Evolutionary conservation across 768 basidiomycete species (phyloP).

Genomic region (Suillus placidus): DNA sequence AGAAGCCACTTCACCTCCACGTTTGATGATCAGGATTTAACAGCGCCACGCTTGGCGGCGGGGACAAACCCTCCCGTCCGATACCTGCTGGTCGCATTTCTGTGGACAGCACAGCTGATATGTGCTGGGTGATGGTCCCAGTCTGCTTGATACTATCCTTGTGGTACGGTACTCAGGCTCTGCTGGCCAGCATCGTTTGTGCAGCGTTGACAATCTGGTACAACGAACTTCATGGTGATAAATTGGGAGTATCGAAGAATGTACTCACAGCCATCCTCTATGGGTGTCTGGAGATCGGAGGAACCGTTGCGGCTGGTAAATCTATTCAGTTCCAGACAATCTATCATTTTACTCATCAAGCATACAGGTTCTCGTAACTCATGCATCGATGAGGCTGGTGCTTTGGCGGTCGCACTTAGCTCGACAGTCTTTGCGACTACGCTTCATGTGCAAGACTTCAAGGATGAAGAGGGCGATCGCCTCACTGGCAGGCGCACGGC

Average conservation of each 20-base stretch:
- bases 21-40: too few species aligned
- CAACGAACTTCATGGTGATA: slow-evolving; percentile 38
- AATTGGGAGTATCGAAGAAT: slow-evolving; percentile 43
- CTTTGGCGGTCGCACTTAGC: slow-evolving; percentile 38
- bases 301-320: slow-evolving; percentile 42
- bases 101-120: slow-evolving; percentile 28
- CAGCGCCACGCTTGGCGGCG: too few species aligned
- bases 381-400: slow-evolving; percentile 25
- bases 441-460: slow-evolving; percentile 52
- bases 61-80: slow-evolving; percentile 43
- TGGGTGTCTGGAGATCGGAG: slow-evolving; percentile 39
- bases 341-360: slow-evolving; percentile 18
- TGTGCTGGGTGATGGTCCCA: slow-evolving; percentile 39
- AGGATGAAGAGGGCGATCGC: slow-evolving; percentile 46
- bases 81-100: slow-evolving; percentile 45
- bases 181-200: slow-evolving; percentile 35
- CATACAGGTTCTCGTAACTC: slow-evolving; percentile 20
- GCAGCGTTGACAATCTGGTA: slow-evolving; percentile 36
- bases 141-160: slow-evolving; percentile 35
- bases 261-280: slow-evolving; percentile 41
- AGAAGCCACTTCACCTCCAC: neutral
- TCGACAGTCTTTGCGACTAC: slow-evolving; percentile 46
- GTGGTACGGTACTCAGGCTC: slow-evolving; percentile 32
- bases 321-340: neutral
- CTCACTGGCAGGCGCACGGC: slow-evolving; percentile 41